Percentiles rank a stretch among this genome's conserved stretches.
Evolutionary conservation across 176 grass and related monocot genomes (phyloP).

Genomic region (Hordeum vulgare): DNA sequence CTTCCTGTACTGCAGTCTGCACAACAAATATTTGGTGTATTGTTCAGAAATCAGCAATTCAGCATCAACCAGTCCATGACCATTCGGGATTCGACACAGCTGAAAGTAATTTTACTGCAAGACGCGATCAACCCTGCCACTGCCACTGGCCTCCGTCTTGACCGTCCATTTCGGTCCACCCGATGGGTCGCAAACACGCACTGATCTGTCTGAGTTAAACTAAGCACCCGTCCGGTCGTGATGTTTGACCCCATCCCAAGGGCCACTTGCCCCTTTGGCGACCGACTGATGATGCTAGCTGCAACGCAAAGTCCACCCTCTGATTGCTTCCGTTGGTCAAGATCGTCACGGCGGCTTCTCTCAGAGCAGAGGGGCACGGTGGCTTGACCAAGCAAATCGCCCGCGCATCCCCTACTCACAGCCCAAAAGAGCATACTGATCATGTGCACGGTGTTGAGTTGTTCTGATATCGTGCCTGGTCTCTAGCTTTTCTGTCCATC

Average conservation of each 20-base stretch:
- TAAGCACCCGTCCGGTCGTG: neutral
- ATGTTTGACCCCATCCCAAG: conserved; percentile 38
- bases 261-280: conserved; percentile 19
- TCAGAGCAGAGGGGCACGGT: neutral
- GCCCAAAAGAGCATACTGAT: neutral
- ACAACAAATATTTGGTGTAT: too few species aligned
- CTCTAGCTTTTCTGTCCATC: neutral
- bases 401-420: neutral
- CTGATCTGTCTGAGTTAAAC: too few species aligned
- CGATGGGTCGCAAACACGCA: neutral
- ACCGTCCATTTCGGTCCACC: neutral
- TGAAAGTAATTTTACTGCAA: too few species aligned
- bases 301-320: neutral
- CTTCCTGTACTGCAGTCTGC: too few species aligned
- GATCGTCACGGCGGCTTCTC: neutral
- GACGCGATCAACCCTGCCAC: neutral
- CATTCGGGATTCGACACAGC: too few species aligned
- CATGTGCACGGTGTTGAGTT: neutral
- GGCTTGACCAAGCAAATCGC: neutral
- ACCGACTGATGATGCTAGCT: neutral
- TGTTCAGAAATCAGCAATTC: too few species aligned
- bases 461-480: neutral
- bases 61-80: too few species aligned
- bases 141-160: neutral
- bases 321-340: neutral